Conservation (phyloP, 163 green algal genomes). For the Chloromonas sp. region DNA sequence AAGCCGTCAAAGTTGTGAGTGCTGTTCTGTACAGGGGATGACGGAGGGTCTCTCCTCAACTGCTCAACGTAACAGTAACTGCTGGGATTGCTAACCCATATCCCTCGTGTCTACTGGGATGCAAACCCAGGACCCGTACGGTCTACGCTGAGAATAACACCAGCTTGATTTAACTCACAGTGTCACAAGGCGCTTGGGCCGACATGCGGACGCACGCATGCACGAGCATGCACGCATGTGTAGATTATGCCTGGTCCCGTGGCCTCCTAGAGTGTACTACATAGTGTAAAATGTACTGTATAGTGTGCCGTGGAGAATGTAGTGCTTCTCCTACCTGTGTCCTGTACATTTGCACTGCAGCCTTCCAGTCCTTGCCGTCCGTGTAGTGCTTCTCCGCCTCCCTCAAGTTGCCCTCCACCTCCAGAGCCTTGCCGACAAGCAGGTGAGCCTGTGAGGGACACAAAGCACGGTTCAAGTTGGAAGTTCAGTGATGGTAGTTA, state of each 20-base stretch:
- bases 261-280: neutral
- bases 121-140: too few species aligned
- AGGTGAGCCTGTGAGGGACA: conserved; percentile 36
- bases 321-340: neutral
- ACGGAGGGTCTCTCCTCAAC: too few species aligned
- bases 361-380: conserved; percentile 76
- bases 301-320: too few species aligned
- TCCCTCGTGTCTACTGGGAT: too few species aligned
- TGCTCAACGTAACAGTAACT: too few species aligned
- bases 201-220: too few species aligned
- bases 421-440: conserved; percentile 59
- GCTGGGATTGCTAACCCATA: too few species aligned
- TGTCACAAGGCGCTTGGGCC: too few species aligned
- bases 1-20: too few species aligned
- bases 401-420: conserved; percentile 49
- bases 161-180: too few species aligned
- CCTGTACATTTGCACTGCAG: conserved; percentile 74
- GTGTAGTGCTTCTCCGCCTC: conserved; percentile 76
- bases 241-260: neutral
- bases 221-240: neutral
- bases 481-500: neutral
- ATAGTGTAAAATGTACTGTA: neutral
- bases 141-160: too few species aligned
- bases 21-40: too few species aligned
- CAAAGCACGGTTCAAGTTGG: neutral